Conservation (phyloP, 495 filamentous ascomycete genomes). For the Podospora pseudoanserina region DNA sequence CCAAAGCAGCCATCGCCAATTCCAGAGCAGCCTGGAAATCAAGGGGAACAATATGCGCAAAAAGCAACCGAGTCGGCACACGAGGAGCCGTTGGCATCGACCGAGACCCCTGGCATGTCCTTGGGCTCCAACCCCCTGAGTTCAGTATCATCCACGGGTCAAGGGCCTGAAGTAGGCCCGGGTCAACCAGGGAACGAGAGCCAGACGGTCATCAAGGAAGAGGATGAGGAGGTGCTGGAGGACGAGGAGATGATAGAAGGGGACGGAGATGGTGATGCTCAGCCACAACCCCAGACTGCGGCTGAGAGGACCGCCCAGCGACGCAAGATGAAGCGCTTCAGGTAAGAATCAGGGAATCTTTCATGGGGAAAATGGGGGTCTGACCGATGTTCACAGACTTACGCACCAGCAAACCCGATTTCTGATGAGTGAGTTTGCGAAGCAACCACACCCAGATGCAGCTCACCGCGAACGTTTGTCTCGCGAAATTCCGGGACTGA, state of each 20-base stretch:
- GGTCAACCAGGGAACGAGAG: conserved; percentile 41
- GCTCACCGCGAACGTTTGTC: conserved; percentile 87
- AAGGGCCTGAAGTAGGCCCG: conserved; percentile 30
- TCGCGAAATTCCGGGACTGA: conserved; percentile 87
- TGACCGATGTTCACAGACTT: conserved; percentile 55
- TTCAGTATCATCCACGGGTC: conserved; percentile 41
- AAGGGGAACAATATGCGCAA: conserved; percentile 37
- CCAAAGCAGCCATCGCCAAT: conserved; percentile 39
- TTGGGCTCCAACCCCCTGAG: conserved; percentile 42
- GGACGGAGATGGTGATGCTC: conserved; percentile 40
- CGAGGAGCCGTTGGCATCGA: conserved; percentile 44
- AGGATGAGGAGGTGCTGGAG: conserved; percentile 52
- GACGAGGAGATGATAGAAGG: conserved; percentile 50
- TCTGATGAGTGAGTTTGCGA: conserved; percentile 94
- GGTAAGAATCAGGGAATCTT: conserved; percentile 47
- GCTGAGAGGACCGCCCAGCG: conserved; percentile 74
- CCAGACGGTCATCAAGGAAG: conserved; percentile 46
- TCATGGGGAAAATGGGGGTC: conserved; percentile 9
- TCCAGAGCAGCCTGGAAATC: conserved; percentile 39
- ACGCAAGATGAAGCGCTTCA: conserved; percentile 93
- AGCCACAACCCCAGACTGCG: conserved; percentile 57
- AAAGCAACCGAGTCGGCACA: conserved; percentile 39
- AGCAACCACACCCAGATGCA: conserved; percentile 92
- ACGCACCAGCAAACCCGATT: conserved; percentile 97
- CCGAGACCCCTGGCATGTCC: conserved; percentile 39